Evolutionary conservation across 306 rosid genomes (phyloP), one percentile per base, ranked within the genome.

Genomic region (Prunus mume): DNA sequence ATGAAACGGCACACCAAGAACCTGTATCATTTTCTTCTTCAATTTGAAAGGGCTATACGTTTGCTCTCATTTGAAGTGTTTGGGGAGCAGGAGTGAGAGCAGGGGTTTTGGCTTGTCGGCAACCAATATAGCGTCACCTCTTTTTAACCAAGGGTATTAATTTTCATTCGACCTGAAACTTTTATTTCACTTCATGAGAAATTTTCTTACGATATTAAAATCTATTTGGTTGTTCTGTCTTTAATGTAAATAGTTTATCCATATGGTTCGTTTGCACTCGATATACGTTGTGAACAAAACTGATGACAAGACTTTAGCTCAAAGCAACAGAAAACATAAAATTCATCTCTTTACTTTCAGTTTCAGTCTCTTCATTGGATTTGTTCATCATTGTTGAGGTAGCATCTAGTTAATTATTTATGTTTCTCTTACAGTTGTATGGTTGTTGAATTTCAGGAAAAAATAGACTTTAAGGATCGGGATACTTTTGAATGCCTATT

Each of bases 401-500:
- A 63, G 57, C 38, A 43, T 22, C 24, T 27, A 41, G 52, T 27
- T 45, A 28, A 65, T 68, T 58, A 45, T n/a, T 5, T 20, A 60
- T 76, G 17, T 34, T 61, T 45, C 27, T 20, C 72, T 56, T 15
- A 30, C 34, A 20, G 11, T 24, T 75, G 20, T 27, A 56, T 69
- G 68, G 46, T 77, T 80, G 19, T 74, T 77, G 24, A 64, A 77
- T 45, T 85, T 78, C 83, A 93, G 97, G 87, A 74, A 30, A 71
- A 62, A 52, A 72, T 91, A 77, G 86, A 66, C 66, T 83, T 91
- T 57, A 54, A 67, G 71, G 93, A 90, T 25, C 82, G 75, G 62
- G 89, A 88, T 58, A 85, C 97, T 22, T 77, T 78, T 12, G 97
- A 93, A 83, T 74, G 86, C 76, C 83, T 91, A 10, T 91, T 93